Evolutionary conservation across 306 rosid genomes (phyloP).

Genomic region (Prunus mongolica): DNA sequence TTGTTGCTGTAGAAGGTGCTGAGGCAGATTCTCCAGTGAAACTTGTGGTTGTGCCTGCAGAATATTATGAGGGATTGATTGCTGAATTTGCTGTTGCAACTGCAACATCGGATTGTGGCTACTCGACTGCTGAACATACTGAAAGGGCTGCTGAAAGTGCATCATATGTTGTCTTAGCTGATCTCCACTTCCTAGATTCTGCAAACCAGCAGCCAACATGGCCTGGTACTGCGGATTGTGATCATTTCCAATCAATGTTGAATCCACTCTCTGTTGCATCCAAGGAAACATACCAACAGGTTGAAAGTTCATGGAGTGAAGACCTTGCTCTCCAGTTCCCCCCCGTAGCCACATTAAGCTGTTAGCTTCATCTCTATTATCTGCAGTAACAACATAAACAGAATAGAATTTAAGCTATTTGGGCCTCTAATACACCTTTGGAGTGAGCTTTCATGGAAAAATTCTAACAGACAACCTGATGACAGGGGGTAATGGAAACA

Average conservation of each 20-base stretch:
- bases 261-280: slow-evolving; percentile 79
- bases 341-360: slow-evolving; percentile 84
- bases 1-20: slow-evolving; percentile 53
- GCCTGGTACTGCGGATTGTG: slow-evolving; percentile 72
- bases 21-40: slow-evolving; percentile 52
- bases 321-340: slow-evolving; percentile 59
- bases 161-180: slow-evolving; percentile 66
- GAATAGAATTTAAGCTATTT: neutral
- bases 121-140: slow-evolving; percentile 61
- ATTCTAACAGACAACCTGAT: neutral
- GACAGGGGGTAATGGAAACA: neutral
- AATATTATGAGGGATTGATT: slow-evolving; percentile 45
- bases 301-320: slow-evolving; percentile 64
- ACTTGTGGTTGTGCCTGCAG: slow-evolving; percentile 54
- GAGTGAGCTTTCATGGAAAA: neutral
- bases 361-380: slow-evolving; percentile 67
- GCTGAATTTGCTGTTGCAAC: slow-evolving; percentile 63
- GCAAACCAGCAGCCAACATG: slow-evolving; percentile 73
- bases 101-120: slow-evolving; percentile 52
- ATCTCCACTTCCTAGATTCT: slow-evolving; percentile 61
- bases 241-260: slow-evolving; percentile 57
- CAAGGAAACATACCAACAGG: slow-evolving; percentile 67
- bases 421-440: neutral
- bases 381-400: slow-evolving; percentile 40
- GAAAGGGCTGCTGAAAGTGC: slow-evolving; percentile 73